Percentiles rank a stretch among this genome's conserved stretches.
These are phyloP conservation scores for Orbilia ellipsospora DNA, from an alignment of 2,329 filamentous ascomycete species.

Conservation along the genomic window DNA sequence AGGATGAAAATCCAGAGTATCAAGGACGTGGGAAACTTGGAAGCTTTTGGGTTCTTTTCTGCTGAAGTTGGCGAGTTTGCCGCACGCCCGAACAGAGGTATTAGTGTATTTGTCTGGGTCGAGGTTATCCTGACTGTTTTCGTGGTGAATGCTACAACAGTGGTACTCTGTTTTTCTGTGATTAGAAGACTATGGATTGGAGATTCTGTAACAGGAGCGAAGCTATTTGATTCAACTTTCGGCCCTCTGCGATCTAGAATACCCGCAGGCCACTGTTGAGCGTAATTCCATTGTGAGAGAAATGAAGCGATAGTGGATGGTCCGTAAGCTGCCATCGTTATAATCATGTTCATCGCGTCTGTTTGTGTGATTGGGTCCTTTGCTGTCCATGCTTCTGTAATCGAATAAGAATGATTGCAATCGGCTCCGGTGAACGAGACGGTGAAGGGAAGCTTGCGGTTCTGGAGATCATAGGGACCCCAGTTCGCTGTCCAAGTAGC, in stretches of 20 bases:
- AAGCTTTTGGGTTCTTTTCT: neutral
- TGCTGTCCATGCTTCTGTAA: slow-evolving; percentile 19
- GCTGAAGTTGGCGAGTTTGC: neutral
- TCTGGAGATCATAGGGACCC: slow-evolving; percentile 23
- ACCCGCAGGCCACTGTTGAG: neutral
- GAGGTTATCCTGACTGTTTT: slow-evolving; percentile 21
- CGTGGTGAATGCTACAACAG: slow-evolving; percentile 17
- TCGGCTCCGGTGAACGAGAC: slow-evolving; percentile 17
- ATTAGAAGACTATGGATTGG: neutral
- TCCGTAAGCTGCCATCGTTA: slow-evolving; percentile 12
- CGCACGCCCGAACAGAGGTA: slow-evolving; percentile 21
- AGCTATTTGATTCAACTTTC: neutral
- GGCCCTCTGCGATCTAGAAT: neutral
- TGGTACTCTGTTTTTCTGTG: neutral
- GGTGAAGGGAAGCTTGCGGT: slow-evolving; percentile 11
- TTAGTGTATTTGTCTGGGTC: slow-evolving; percentile 29
- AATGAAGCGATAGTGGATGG: neutral
- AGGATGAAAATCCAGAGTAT: slow-evolving; percentile 21
- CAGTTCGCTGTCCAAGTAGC: slow-evolving; percentile 25
- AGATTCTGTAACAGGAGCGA: neutral
- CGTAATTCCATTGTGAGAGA: slow-evolving; percentile 12
- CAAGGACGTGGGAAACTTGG: neutral
- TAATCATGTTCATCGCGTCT: slow-evolving; percentile 8
- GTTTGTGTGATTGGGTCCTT: neutral
- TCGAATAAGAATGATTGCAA: neutral